A percentile compares a stretch with the other conserved stretches of the same genome.
These are phyloP conservation scores for Daldinia decipiens DNA, from an alignment of 495 filamentous ascomycete species.

Conservation along the genomic window DNA sequence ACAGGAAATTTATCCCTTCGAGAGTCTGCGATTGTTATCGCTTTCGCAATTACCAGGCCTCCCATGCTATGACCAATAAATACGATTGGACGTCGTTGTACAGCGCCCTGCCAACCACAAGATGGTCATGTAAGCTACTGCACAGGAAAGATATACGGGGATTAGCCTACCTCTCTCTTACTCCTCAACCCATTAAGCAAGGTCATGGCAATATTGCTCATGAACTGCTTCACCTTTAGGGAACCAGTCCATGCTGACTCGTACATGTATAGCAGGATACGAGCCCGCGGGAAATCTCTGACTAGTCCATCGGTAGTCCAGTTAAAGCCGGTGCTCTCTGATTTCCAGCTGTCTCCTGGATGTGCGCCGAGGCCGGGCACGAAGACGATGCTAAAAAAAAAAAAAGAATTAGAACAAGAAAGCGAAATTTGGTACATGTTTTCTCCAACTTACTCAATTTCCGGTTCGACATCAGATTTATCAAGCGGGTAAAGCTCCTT, in stretches of 20 bases:
- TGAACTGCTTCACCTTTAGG: slow-evolving; percentile 50
- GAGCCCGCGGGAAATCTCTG: slow-evolving; percentile 47
- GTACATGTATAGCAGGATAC: slow-evolving; percentile 48
- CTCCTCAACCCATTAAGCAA: slow-evolving; percentile 45
- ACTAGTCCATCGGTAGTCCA: slow-evolving; percentile 61
- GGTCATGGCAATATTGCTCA: slow-evolving; percentile 47
- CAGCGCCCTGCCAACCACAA: slow-evolving; percentile 45
- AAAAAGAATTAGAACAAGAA: slow-evolving; percentile 15
- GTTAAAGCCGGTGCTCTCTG: slow-evolving; percentile 61
- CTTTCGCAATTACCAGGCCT: slow-evolving; percentile 66
- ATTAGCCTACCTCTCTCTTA: slow-evolving; percentile 38
- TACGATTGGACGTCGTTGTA: slow-evolving; percentile 66
- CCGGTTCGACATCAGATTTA: slow-evolving; percentile 36
- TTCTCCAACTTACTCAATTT: slow-evolving; percentile 46
- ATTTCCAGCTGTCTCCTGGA: slow-evolving; percentile 70
- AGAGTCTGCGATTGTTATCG: slow-evolving; percentile 48
- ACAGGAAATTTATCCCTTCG: slow-evolving; percentile 44
- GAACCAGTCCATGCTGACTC: slow-evolving; percentile 48
- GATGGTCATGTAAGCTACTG: not conserved
- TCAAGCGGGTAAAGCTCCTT: slow-evolving; percentile 48
- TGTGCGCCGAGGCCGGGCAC: slow-evolving; percentile 73
- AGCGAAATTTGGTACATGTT: not conserved
- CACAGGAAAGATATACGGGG: not conserved
- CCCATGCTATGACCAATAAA: slow-evolving; percentile 76
- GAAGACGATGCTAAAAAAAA: slow-evolving; percentile 59